These are phyloP conservation scores for Fusarium devonianum DNA, from an alignment of 2,329 filamentous ascomycete species.

Conservation along the genomic window DNA sequence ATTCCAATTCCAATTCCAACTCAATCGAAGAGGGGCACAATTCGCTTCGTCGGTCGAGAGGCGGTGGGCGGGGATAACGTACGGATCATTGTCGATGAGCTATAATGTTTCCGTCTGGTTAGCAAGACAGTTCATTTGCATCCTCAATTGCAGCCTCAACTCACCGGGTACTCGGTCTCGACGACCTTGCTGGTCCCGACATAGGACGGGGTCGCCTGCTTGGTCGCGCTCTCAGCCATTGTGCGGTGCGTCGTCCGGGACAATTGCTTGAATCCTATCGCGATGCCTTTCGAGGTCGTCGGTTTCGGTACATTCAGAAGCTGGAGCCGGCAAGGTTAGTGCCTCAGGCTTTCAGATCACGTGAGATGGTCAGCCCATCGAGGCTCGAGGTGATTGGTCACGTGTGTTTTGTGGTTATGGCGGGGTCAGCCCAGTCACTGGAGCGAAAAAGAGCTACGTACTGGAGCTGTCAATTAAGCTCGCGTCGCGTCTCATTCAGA, in stretches of 20 bases:
- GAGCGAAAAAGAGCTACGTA: too few species aligned
- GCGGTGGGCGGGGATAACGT: constrained; percentile 47
- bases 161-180: constrained; percentile 85
- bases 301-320: constrained; percentile 36
- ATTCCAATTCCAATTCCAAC: neutral
- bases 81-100: constrained; percentile 99
- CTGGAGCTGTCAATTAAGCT: constrained; percentile 38
- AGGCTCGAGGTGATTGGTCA: constrained; percentile 25
- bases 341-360: constrained; percentile 46
- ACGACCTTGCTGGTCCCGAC: constrained; percentile 71
- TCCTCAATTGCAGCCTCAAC: constrained; percentile 49
- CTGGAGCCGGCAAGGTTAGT: constrained; percentile 32
- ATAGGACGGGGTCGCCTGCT: constrained; percentile 47
- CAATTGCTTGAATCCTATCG: constrained; percentile 42
- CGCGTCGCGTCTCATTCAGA: constrained; percentile 34
- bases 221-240: constrained; percentile 51
- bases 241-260: constrained; percentile 42
- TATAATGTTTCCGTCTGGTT: constrained; percentile 56
- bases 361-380: constrained; percentile 40
- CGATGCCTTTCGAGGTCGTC: constrained; percentile 38
- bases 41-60: constrained; percentile 9
- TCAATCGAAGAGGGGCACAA: neutral
- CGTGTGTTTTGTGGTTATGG: neutral
- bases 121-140: constrained; percentile 34
- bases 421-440: too few species aligned